Evolutionary conservation across 805 yeast species (phyloP).

Genomic region (Dipodascopsis tothii): DNA sequence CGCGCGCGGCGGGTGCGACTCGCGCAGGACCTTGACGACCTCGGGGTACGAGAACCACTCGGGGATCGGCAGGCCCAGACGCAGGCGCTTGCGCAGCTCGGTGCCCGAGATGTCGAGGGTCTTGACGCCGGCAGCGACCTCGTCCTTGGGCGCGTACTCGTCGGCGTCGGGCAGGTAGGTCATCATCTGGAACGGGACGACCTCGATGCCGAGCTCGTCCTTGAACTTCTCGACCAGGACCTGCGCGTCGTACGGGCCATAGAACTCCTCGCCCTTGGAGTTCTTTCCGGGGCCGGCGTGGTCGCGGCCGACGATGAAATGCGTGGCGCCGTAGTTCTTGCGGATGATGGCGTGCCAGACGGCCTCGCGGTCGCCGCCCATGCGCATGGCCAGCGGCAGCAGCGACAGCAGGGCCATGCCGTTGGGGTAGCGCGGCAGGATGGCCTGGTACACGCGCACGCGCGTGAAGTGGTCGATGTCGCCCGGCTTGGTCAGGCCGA

Average conservation of each 20-base stretch:
- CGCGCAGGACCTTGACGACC: slow-evolving; percentile 84
- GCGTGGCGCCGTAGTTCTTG: slow-evolving; percentile 93
- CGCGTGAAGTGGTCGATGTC: slow-evolving; percentile 97
- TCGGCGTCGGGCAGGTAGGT: slow-evolving; percentile 93
- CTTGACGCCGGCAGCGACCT: slow-evolving; percentile 67
- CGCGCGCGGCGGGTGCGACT: slow-evolving; percentile 85
- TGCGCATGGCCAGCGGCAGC: slow-evolving; percentile 94
- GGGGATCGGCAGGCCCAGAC: slow-evolving; percentile 82
- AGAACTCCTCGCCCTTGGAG: slow-evolving; percentile 87
- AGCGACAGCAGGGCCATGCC: slow-evolving; percentile 87
- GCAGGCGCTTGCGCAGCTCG: slow-evolving; percentile 79
- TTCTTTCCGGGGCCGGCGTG: slow-evolving; percentile 93
- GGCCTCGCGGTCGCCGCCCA: slow-evolving; percentile 98
- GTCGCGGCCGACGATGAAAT: slow-evolving; percentile 95
- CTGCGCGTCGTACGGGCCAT: slow-evolving; percentile 97
- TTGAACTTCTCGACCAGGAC: slow-evolving; percentile 68
- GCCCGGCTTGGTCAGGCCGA: slow-evolving; percentile 94
- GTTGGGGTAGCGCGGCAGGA: slow-evolving; percentile 84
- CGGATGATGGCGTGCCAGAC: slow-evolving; percentile 97
- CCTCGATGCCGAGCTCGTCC: slow-evolving; percentile 75
- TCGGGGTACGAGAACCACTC: slow-evolving; percentile 97
- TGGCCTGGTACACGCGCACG: slow-evolving; percentile 88
- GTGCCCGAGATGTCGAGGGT: slow-evolving; percentile 93
- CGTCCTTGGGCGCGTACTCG: slow-evolving; percentile 90
- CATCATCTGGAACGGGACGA: slow-evolving; percentile 95